phyloP scores from a whole-genome alignment of 164 flowering plant species.

The Aristolochia fimbriata region DNA sequence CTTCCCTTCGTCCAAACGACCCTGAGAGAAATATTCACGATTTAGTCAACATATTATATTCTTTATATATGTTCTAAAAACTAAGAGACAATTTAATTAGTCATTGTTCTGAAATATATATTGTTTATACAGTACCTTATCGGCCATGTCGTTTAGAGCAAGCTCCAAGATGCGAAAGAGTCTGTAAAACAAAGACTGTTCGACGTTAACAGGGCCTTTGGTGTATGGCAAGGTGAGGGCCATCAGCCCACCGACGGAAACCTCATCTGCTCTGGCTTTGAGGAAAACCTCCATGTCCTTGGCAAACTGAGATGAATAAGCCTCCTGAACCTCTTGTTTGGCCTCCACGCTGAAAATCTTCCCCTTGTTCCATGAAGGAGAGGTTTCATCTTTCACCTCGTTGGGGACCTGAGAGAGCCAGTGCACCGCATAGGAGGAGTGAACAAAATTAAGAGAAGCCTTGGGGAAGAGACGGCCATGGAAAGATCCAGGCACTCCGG shows the following conservation, averaged over 20 bases:
- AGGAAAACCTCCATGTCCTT: conserved; percentile 18
- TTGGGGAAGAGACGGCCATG: conserved; percentile 14
- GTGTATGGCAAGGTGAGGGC: neutral
- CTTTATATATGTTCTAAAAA: neutral
- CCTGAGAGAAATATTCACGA: too few relatives aligned
- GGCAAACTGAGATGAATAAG: conserved; percentile 13
- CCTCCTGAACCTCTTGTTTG: conserved; percentile 13
- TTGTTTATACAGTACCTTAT: neutral
- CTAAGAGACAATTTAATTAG: neutral
- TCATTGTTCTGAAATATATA: too few relatives aligned
- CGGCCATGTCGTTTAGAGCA: neutral
- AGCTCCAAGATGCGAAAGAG: neutral
- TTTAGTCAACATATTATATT: too few relatives aligned
- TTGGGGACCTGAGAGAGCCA: conserved; percentile 19
- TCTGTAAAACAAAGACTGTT: neutral
- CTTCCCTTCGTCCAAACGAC: conserved; percentile 7
- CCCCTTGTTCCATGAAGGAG: conserved; percentile 25
- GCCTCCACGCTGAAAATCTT: conserved; percentile 11
- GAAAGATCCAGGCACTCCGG: conserved; percentile 19
- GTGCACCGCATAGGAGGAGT: conserved; percentile 14
- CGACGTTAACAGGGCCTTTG: neutral
- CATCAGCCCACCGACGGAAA: conserved; percentile 17
- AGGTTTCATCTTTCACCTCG: conserved; percentile 10
- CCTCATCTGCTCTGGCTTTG: conserved; percentile 17
- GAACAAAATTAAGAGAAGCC: conserved; percentile 12